Base-by-base conservation (phyloP, 2,329 filamentous ascomycete genomes). In the Paecilomyces sp. region DNA sequence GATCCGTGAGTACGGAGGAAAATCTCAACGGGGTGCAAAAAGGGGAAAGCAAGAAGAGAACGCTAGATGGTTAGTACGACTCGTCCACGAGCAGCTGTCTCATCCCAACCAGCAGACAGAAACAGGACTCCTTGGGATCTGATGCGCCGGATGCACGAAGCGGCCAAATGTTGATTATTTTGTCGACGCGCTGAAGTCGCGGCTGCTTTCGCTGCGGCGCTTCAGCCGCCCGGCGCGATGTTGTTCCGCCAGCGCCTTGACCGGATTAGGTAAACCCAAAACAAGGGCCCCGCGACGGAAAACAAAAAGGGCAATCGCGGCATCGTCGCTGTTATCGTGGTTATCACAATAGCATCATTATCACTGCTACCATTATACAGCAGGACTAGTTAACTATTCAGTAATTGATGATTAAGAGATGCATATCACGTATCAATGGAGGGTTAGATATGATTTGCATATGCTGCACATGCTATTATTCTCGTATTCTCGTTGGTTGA, bases 261-360 rank as follows among this genome's bases (percentile, higher is more conserved):
- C 68, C 63, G 1, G 55, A 73, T 67, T 9, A 36, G 66, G 72
- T 61, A 75, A 71, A 66, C 60, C 58, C 62, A 62, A 70, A 74
- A 74, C 72, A 74, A 67, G 64, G 28, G 25, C 57, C 56, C 31
- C 51, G 33, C 22, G 18, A 18, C 41, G 41, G 24, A 34, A 18
- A 55, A 31, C 22, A 55, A 13, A 28, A 28, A 28, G 25, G 25
- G 25, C 25, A 28, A 12, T 33, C 41, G 15, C 41, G n/a, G 3
- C 41, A 47, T 33, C 54, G n/a, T 30, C 18, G 3, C 31, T 33
- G 11, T 11, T 8, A 33, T 33, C 9, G 9, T 33, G 8, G 8
- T 11, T 33, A 33, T 33, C 11, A 11, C 12, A 15, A 30, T 30
- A 1, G 3, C 31, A 12, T 33, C 11, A 33, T 33, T 33, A 33